Evolutionary conservation across 2,329 filamentous ascomycete genomes (phyloP).

Genomic region (Hypocreales sp.): DNA sequence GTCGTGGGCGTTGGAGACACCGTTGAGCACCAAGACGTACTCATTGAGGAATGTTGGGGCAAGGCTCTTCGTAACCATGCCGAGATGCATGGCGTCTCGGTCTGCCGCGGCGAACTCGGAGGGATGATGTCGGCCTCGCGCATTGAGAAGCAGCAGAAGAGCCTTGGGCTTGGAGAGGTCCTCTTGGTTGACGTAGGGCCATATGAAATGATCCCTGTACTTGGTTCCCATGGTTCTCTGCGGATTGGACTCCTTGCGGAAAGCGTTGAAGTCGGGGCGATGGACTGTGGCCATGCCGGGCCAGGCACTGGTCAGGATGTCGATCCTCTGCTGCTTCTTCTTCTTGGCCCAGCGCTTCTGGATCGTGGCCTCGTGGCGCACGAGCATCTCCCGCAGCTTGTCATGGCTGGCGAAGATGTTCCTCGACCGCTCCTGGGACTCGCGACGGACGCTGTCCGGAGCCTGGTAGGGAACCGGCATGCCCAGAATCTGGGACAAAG

Average conservation of each 20-base stretch:
- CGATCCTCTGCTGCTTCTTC: constrained; percentile 24
- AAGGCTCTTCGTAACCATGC: constrained; percentile 8
- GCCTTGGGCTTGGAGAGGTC: constrained; percentile 28
- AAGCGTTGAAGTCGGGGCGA: constrained; percentile 32
- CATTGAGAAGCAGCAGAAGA: constrained; percentile 33
- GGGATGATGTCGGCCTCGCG: constrained; percentile 29
- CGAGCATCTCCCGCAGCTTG: constrained; percentile 20
- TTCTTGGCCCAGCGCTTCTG: constrained; percentile 41
- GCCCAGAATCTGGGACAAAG: too few species aligned
- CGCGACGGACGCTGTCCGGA: too few species aligned
- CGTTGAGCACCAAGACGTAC: constrained; percentile 17
- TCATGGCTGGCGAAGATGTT: too few species aligned
- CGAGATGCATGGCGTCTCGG: constrained; percentile 13
- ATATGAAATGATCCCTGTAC: constrained; percentile 22
- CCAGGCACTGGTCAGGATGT: constrained; percentile 30
- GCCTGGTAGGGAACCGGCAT: too few species aligned
- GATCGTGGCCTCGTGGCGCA: constrained; percentile 33
- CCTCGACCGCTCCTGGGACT: too few species aligned
- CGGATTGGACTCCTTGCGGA: constrained; percentile 8
- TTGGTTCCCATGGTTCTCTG: constrained; percentile 4
- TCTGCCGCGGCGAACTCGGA: constrained; percentile 30
- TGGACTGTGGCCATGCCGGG: constrained; percentile 32
- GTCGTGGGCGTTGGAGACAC: constrained; percentile 7
- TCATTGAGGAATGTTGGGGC: too few species aligned
- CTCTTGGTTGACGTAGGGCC: constrained; percentile 40